Conservation (phyloP, 106 monocot species). For the Chionographis japonica region DNA sequence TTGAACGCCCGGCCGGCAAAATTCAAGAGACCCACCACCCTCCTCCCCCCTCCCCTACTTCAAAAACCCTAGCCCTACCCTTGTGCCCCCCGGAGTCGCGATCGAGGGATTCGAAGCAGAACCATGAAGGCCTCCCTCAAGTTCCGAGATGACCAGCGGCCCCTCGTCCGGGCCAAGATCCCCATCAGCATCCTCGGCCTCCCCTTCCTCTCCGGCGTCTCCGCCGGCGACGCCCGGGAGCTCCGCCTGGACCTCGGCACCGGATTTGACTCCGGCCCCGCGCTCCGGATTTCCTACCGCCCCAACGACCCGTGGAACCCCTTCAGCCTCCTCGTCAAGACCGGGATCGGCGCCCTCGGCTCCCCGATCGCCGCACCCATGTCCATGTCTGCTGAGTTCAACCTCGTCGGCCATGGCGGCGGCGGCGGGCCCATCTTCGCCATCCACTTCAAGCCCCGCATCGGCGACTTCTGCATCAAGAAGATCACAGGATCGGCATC, state of each 20-base stretch:
- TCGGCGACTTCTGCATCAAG: constrained; percentile 71
- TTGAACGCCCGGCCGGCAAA: no score
- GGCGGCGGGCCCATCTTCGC: constrained; percentile 38
- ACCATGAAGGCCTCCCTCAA: constrained; percentile 89
- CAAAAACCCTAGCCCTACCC: no score
- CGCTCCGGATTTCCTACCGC: constrained; percentile 71
- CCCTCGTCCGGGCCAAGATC: constrained; percentile 59
- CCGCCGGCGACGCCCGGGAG: constrained; percentile 55
- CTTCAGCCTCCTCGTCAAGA: constrained; percentile 58
- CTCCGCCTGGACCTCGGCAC: constrained; percentile 83
- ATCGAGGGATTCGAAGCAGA: no score
- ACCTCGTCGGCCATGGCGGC: constrained; percentile 27
- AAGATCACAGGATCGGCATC: constrained; percentile 28
- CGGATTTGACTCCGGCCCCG: constrained; percentile 71
- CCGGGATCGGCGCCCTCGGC: constrained; percentile 73
- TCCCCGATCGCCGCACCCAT: constrained; percentile 62
- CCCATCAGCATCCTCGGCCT: constrained; percentile 79
- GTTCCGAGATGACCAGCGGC: constrained; percentile 71
- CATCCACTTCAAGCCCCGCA: constrained; percentile 63
- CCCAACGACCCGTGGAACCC: constrained; percentile 65
- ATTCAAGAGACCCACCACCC: no score
- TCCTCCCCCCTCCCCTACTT: no score
- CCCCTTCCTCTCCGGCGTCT: constrained; percentile 62
- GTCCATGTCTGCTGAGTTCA: constrained; percentile 81
- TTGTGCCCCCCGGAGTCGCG: no score